phyloP scores from a whole-genome alignment of 1,284 basidiomycete species.

The Fomitopsis betulina region DNA sequence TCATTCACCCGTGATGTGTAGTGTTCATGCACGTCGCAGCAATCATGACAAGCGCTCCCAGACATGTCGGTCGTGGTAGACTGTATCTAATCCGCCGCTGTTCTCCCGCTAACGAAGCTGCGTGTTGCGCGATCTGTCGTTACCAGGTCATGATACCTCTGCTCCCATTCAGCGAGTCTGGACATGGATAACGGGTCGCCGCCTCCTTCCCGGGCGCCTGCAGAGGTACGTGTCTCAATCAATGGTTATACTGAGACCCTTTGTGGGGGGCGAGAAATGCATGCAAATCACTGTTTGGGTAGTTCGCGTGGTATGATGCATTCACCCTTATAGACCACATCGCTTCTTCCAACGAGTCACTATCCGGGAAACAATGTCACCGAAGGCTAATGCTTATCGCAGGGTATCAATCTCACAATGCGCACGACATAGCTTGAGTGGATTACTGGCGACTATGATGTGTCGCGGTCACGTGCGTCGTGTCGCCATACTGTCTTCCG shows the following conservation, averaged over 20 bases:
- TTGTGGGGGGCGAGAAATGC: too few species aligned
- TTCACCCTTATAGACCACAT: too few species aligned
- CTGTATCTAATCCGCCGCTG: background rate
- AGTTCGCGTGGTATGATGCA: too few species aligned
- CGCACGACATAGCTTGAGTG: background rate
- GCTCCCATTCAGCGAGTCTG: background rate
- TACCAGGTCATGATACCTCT: background rate
- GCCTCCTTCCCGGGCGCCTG: background rate
- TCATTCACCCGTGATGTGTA: background rate
- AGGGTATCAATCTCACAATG: background rate
- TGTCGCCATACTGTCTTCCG: conserved; percentile 10
- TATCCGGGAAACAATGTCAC: background rate
- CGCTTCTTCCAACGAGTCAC: background rate
- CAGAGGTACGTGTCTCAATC: background rate
- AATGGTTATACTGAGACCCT: background rate
- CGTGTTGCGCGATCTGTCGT: background rate
- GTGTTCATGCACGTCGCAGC: background rate
- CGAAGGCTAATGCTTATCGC: background rate
- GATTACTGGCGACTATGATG: background rate
- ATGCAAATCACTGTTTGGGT: too few species aligned
- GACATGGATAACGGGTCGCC: background rate
- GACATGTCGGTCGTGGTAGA: background rate
- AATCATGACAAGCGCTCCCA: background rate
- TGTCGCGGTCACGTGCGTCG: conserved; percentile 3
- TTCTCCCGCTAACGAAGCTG: background rate